phyloP scores from a whole-genome alignment of 2,329 filamentous ascomycete species.

The Colletotrichum sp. region DNA sequence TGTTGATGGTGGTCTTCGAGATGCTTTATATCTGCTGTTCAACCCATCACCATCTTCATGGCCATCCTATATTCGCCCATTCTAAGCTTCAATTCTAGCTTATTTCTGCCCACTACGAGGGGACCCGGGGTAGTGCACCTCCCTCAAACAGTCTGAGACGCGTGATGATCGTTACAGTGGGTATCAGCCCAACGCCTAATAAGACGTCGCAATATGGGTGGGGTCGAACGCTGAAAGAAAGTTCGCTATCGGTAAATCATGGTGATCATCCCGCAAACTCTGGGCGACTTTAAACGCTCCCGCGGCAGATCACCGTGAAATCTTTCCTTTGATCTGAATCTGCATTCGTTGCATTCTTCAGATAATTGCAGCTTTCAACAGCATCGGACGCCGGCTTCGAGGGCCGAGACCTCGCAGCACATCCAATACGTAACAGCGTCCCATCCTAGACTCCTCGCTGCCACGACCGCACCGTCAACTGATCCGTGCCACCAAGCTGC shows the following conservation, averaged over 20 bases:
- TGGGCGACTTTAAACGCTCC: not conserved
- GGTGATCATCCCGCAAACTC: not conserved
- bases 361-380: not conserved
- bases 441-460: rapidly evolving
- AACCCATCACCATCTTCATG: too few relatives aligned
- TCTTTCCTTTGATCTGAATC: not conserved
- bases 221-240: not conserved
- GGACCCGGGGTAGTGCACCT: not conserved
- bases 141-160: conserved; percentile 1
- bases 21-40: not conserved
- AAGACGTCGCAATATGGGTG: not conserved
- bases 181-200: not conserved
- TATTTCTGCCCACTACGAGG: not conserved
- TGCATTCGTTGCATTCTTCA: too few relatives aligned
- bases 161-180: not conserved
- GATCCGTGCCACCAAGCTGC: not conserved
- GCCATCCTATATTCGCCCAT: not conserved
- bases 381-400: rapidly evolving
- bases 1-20: not conserved
- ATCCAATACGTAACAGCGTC: not conserved
- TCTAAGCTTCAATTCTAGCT: not conserved
- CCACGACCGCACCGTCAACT: not conserved
- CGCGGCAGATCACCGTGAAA: not conserved
- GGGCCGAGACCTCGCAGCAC: rapidly evolving
- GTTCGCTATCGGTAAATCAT: not conserved